A percentile compares a stretch with the other conserved stretches of the same genome.
These are phyloP conservation scores for Spatholobus suberectus DNA, from an alignment of 306 rosid genomes.

Conservation along the genomic window DNA sequence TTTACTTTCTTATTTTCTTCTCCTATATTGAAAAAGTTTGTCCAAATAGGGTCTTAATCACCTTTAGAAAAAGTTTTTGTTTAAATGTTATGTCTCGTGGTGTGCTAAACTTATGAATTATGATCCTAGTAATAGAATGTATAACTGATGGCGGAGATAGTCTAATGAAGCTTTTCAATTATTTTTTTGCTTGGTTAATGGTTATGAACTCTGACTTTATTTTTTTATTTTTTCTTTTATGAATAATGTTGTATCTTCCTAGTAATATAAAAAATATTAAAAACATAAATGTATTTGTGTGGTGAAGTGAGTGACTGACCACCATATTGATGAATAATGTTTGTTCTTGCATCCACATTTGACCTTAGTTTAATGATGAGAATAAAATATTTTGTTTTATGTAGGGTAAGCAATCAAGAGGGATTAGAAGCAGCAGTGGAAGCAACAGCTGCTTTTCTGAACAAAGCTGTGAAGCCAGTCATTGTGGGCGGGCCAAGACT, in stretches of 20 bases:
- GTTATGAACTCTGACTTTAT: neutral
- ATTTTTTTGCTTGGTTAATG: neutral
- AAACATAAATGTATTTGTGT: neutral
- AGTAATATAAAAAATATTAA: neutral
- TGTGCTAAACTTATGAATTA: neutral
- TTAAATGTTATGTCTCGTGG: neutral
- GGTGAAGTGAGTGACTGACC: neutral
- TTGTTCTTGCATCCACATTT: slow-evolving; percentile 13
- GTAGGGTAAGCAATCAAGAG: slow-evolving; percentile 67
- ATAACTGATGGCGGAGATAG: neutral
- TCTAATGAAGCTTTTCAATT: neutral
- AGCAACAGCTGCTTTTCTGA: slow-evolving; percentile 74
- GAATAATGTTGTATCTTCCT: neutral
- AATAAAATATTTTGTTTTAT: neutral
- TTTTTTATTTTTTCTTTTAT: neutral
- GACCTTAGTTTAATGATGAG: neutral
- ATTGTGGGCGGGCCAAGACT: slow-evolving; percentile 84
- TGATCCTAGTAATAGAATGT: slow-evolving; percentile 15
- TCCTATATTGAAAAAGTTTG: too few relatives aligned
- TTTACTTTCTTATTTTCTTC: too few relatives aligned
- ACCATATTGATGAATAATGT: neutral
- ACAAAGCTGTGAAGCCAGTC: slow-evolving; percentile 85
- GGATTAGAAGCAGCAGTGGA: slow-evolving; percentile 94
- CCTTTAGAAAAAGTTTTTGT: neutral
- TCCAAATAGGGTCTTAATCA: too few relatives aligned